These are phyloP conservation scores for Pseudogymnoascus sp. DNA, from an alignment of 2,329 filamentous ascomycete species.

Conservation along the genomic window DNA sequence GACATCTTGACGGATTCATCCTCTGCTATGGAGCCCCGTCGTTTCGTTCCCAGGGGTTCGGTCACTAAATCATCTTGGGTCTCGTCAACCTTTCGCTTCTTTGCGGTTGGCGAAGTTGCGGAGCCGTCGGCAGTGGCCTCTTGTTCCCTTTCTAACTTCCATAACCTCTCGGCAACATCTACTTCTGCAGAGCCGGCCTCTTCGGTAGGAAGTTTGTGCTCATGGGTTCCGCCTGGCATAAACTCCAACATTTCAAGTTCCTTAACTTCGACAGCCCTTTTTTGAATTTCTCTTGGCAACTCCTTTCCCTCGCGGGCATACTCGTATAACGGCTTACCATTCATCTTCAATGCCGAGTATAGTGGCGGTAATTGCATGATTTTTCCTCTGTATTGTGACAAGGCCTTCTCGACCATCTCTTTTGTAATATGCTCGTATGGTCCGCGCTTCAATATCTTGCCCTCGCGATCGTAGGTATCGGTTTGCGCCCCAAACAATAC, in stretches of 20 bases:
- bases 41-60: constrained; percentile 24
- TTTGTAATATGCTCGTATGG: constrained; percentile 74
- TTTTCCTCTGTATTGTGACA: constrained; percentile 68
- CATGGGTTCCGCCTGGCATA: constrained; percentile 71
- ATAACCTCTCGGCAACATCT: constrained; percentile 64
- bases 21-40: constrained; percentile 15
- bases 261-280: constrained; percentile 66
- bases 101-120: constrained; percentile 27
- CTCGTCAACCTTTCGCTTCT: constrained; percentile 27
- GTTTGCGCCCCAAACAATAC: constrained; percentile 87
- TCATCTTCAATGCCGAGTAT: constrained; percentile 85
- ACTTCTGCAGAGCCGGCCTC: constrained; percentile 71
- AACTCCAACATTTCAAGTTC: constrained; percentile 78
- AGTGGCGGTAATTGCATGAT: constrained; percentile 86
- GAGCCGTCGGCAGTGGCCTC: constrained; percentile 30
- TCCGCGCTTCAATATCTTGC: constrained; percentile 69
- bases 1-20: constrained; percentile 25
- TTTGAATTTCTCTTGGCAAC: constrained; percentile 75
- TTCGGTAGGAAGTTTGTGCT: constrained; percentile 67
- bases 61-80: constrained; percentile 26
- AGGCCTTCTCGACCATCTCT: constrained; percentile 65
- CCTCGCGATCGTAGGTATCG: constrained; percentile 81
- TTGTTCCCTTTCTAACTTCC: constrained; percentile 48
- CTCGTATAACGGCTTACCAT: constrained; percentile 92
- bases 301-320: constrained; percentile 86